These are phyloP conservation scores for Mycena capillaripes DNA, from an alignment of 768 basidiomycete species.

Conservation along the genomic window DNA sequence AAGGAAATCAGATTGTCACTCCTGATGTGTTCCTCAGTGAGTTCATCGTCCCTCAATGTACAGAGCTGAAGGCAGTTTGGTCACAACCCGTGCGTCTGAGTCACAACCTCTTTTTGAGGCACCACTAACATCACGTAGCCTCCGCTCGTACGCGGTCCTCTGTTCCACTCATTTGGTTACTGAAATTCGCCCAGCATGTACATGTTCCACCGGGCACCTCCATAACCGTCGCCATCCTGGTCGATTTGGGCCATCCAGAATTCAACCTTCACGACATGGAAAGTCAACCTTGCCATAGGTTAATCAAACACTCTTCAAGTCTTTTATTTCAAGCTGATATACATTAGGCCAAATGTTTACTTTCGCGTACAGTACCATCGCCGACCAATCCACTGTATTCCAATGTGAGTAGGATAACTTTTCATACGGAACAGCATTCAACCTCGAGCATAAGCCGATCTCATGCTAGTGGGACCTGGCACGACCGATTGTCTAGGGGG, in stretches of 20 bases:
- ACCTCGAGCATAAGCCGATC: no score
- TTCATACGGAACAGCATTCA: no score
- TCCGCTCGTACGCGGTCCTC: not conserved
- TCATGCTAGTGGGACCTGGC: no score
- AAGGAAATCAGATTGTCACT: no score
- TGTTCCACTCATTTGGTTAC: not conserved
- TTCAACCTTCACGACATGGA: not conserved
- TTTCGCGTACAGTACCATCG: no score
- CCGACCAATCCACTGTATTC: no score
- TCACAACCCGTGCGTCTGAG: not conserved
- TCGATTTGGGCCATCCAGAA: not conserved
- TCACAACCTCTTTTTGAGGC: no score
- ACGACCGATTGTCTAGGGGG: no score
- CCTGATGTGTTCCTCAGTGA: not conserved
- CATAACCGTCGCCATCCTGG: not conserved
- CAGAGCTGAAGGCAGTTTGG: not conserved
- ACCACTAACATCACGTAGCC: not conserved
- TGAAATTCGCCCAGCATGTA: not conserved
- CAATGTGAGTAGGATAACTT: no score
- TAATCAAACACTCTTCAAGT: no score
- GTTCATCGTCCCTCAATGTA: not conserved
- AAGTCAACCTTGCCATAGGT: not conserved
- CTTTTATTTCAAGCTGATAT: no score
- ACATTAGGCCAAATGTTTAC: no score
- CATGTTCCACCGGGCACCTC: not conserved